Evolutionary conservation across 1,284 basidiomycete species (phyloP), one percentile per base, ranked within the genome.

Genomic region (Grifola frondosa): DNA sequence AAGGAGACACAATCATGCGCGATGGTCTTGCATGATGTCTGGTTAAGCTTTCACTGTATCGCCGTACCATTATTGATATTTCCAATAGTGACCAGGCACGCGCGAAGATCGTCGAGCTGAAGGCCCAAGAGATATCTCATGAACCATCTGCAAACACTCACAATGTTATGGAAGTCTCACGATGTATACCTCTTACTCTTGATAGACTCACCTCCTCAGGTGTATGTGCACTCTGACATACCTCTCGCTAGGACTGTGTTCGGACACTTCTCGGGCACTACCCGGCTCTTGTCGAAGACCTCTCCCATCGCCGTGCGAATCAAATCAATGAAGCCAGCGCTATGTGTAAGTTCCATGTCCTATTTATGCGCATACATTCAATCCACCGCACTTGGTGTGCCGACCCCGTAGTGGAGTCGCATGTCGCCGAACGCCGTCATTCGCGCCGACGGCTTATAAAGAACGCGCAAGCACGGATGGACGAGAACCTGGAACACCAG

Each of bases 401-500:
- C 13, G 24, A 28, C 30, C 20, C 19, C 45, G 33, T 28, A 75
- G 72, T 63, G 34, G 63, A 67, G 49, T 42, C 50, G 6, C 71
- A 72, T 32, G 53, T 60, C 13, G 38, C 34, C 40, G 53, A 48
- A 49, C 65, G 71, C 32, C 63, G 62, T 30, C 60, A 58, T 19
- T 72, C 68, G 9, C 66, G 73, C 24, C 60, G 58, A 41, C 58
- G 59, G 21, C 48, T 72, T 4, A 61, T 72, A 46, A 54, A 58
- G 41, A 55, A 60, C 31, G 67, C 69, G n/a, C 67, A 64, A 36
- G 52, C 49, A 5, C 58, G 57, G 20, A 62, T 73, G 16, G 67
- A 74, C 21, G 65, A 72, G 35, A 62, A 61, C 20, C 56, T 71
- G 38, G 71, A 75, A 48, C 63, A 62, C 26, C 73, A 74, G 39